phyloP scores from a whole-genome alignment of 805 yeast genomes.

The Saccharomyces jurei region DNA sequence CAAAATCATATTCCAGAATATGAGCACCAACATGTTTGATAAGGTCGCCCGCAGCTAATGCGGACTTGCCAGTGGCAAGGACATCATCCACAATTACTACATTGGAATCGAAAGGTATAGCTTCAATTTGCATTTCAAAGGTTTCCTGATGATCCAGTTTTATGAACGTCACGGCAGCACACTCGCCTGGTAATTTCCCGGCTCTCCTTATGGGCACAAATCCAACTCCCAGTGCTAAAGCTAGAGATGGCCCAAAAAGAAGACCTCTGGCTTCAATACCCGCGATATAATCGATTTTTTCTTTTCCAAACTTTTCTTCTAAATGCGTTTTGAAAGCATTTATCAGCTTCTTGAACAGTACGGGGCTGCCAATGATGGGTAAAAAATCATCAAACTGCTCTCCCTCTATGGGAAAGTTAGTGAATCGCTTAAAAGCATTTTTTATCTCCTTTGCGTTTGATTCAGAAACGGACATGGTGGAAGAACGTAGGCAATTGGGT shows the following conservation, averaged over 20 bases:
- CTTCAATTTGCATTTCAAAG: constrained; percentile 80
- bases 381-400: constrained; percentile 91
- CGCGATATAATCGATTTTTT: constrained; percentile 76
- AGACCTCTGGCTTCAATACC: constrained; percentile 97
- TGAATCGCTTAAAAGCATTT: constrained; percentile 63
- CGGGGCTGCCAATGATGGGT: constrained; percentile 84
- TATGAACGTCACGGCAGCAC: constrained; percentile 59
- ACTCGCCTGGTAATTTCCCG: constrained; percentile 90
- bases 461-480: constrained; percentile 2
- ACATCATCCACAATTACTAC: constrained; percentile 91
- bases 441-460: constrained; percentile 39
- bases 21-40: constrained; percentile 60
- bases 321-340: constrained; percentile 77
- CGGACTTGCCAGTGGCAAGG: constrained; percentile 97
- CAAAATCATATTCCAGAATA: constrained; percentile 73
- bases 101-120: constrained; percentile 71
- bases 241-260: constrained; percentile 91
- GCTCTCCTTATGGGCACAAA: constrained; percentile 93
- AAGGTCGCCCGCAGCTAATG: constrained; percentile 85
- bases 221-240: constrained; percentile 80
- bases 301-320: constrained; percentile 43
- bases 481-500: not conserved
- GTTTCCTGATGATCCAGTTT: constrained; percentile 92
- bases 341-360: constrained; percentile 69
- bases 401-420: constrained; percentile 91